phyloP scores from a whole-genome alignment of 2,329 filamentous ascomycete genomes.

The Magnaporthiopsis poae region DNA sequence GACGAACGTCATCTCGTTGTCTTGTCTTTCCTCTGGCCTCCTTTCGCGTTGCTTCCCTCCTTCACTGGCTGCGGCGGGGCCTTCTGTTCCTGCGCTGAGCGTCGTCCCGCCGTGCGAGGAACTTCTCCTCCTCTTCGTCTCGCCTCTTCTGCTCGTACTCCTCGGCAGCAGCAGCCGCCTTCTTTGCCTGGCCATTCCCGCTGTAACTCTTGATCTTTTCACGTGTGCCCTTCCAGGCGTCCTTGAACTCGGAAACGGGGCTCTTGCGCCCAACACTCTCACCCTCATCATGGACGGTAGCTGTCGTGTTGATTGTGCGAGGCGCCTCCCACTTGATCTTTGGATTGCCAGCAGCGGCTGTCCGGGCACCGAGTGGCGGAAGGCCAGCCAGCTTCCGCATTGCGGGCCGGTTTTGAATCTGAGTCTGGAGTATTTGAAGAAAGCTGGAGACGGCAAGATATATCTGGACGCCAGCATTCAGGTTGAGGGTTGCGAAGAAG shows the following conservation, averaged over 20 bases:
- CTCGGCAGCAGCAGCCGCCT: neutral
- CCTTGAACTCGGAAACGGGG: constrained; percentile 6
- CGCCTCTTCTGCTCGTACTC: constrained; percentile 5
- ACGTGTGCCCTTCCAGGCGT: constrained; percentile 1
- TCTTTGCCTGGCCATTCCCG: constrained; percentile 3
- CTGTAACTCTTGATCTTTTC: constrained; percentile 5
- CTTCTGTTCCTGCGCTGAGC: neutral
- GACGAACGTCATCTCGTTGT: neutral
- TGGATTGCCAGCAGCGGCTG: neutral
- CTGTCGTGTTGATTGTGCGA: constrained; percentile 19
- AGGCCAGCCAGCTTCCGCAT: constrained; percentile 30
- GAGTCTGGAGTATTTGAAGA: constrained; percentile 32
- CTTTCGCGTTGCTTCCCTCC: neutral
- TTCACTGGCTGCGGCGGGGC: neutral
- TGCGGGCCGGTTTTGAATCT: constrained; percentile 29
- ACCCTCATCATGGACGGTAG: constrained; percentile 5
- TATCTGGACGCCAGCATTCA: constrained; percentile 45
- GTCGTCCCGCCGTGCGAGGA: neutral
- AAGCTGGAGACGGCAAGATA: constrained; percentile 45
- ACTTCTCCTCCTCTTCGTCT: constrained; percentile 5
- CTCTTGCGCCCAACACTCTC: neutral
- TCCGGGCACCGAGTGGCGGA: constrained; percentile 18
- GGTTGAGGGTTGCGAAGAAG: constrained; percentile 34
- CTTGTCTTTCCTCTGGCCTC: neutral
- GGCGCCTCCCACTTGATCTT: constrained; percentile 21